A percentile compares a stretch with the other conserved stretches of the same genome.
These are phyloP conservation scores for Mycena capillaripes DNA, from an alignment of 768 basidiomycete genomes.

Conservation along the genomic window DNA sequence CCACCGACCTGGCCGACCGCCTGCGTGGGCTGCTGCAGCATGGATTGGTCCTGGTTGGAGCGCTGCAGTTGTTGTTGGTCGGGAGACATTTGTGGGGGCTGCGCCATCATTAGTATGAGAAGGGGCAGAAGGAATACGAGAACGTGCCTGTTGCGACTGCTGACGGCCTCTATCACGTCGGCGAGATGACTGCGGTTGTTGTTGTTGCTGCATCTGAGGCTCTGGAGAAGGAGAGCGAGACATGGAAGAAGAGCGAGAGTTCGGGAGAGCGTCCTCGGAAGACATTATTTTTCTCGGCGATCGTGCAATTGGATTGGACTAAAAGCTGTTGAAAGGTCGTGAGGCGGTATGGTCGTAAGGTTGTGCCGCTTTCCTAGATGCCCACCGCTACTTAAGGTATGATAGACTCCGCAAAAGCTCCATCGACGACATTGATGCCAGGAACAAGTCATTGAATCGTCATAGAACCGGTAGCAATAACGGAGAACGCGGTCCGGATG, in stretches of 20 bases:
- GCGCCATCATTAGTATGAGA: not conserved
- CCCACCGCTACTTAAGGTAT: too few species aligned
- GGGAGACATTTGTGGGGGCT: too few species aligned
- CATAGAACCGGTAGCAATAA: too few species aligned
- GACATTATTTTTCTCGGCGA: not conserved
- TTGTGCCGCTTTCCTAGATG: too few species aligned
- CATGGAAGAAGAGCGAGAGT: not conserved
- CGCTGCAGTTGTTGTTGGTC: not conserved
- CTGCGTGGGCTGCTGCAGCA: constrained; percentile 18
- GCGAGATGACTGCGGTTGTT: constrained; percentile 1
- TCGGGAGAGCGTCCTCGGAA: constrained; percentile 15
- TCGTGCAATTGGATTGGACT: too few species aligned
- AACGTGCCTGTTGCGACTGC: not conserved
- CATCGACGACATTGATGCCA: too few species aligned
- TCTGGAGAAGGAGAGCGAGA: constrained; percentile 24
- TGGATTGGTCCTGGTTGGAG: not conserved
- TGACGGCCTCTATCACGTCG: constrained; percentile 14
- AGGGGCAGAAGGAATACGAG: not conserved
- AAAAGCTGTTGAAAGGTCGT: too few species aligned
- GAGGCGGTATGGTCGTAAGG: too few species aligned
- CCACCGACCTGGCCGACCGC: constrained; percentile 16
- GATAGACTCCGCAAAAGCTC: too few species aligned
- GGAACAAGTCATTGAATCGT: too few species aligned
- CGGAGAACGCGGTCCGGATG: too few species aligned
- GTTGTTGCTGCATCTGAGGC: constrained; percentile 15